These are phyloP conservation scores for Niveomyces coronatus DNA, from an alignment of 2,329 filamentous ascomycete species.

Conservation along the genomic window DNA sequence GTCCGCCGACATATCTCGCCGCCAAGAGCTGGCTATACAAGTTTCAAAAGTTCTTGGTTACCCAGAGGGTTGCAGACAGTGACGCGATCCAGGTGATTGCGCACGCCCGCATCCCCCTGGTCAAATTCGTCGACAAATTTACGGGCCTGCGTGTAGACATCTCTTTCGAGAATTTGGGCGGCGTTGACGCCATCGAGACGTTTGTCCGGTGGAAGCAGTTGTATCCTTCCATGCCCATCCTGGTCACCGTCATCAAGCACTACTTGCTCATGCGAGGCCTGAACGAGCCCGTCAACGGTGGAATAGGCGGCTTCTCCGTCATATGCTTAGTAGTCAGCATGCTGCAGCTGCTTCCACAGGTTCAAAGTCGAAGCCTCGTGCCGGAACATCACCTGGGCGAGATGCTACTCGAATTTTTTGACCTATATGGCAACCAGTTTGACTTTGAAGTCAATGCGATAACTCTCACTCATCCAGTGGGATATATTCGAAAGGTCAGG, in stretches of 20 bases:
- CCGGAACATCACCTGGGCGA: slow-evolving; percentile 64
- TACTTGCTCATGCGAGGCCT: slow-evolving; percentile 80
- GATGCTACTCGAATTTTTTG: slow-evolving; percentile 76
- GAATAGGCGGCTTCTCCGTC: slow-evolving; percentile 86
- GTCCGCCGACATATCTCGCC: slow-evolving; percentile 34
- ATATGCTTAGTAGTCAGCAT: slow-evolving; percentile 90
- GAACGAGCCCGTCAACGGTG: slow-evolving; percentile 85
- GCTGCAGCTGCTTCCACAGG: slow-evolving; percentile 66
- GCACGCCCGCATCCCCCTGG: slow-evolving; percentile 74
- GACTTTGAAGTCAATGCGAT: slow-evolving; percentile 63
- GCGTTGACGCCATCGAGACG: slow-evolving; percentile 68
- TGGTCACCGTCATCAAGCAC: slow-evolving; percentile 87
- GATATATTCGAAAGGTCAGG: slow-evolving; percentile 66
- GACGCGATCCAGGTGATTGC: slow-evolving; percentile 57
- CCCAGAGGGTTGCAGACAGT: slow-evolving; percentile 44
- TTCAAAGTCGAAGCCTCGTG: slow-evolving; percentile 49
- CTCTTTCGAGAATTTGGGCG: slow-evolving; percentile 86
- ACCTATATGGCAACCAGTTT: slow-evolving; percentile 80
- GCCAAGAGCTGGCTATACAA: slow-evolving; percentile 49
- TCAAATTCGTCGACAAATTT: slow-evolving; percentile 75
- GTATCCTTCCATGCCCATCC: slow-evolving; percentile 74
- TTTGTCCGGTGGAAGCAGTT: slow-evolving; percentile 69
- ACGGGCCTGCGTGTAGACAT: slow-evolving; percentile 83
- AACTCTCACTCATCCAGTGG: slow-evolving; percentile 56
- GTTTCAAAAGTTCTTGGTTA: slow-evolving; percentile 50